Percentiles rank a stretch among this genome's conserved stretches.
Evolutionary conservation across 352 stramenopile species (phyloP).

Genomic region (Phytopythium vexans): DNA sequence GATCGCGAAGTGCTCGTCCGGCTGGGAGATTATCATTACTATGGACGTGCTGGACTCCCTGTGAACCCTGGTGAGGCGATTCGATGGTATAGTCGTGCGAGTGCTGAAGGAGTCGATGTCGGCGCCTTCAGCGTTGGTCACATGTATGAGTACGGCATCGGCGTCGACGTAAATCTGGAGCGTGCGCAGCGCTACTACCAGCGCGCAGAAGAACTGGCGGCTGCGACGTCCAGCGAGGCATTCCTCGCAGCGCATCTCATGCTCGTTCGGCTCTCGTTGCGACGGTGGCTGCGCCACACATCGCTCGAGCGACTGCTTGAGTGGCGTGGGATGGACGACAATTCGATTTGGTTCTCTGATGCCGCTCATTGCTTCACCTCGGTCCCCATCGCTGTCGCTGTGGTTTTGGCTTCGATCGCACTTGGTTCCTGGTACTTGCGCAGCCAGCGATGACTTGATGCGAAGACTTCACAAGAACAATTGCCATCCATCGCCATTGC

Average conservation of each 20-base stretch:
- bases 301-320: conserved; percentile 16
- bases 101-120: conserved; percentile 44
- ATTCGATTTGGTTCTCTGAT: too few relatives aligned
- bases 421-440: conserved; percentile 20
- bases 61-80: conserved; percentile 33
- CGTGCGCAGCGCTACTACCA: conserved; percentile 65
- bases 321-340: too few relatives aligned
- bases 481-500: not conserved
- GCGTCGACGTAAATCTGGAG: conserved; percentile 40
- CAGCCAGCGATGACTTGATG: conserved; percentile 6
- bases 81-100: conserved; percentile 70
- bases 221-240: conserved; percentile 16
- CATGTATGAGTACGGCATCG: conserved; percentile 69
- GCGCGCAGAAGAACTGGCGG: conserved; percentile 46
- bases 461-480: not conserved
- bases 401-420: conserved; percentile 14
- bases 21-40: conserved; percentile 79
- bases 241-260: conserved; percentile 36
- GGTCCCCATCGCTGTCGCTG: conserved; percentile 11
- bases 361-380: too few relatives aligned
- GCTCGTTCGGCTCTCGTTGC: conserved; percentile 25
- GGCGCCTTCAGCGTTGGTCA: conserved; percentile 74
- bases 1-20: conserved; percentile 64
- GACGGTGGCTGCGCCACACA: conserved; percentile 26
- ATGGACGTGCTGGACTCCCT: conserved; percentile 45